Conservation (phyloP, 2,329 filamentous ascomycete genomes). For the Neofusicoccum laricinum region DNA sequence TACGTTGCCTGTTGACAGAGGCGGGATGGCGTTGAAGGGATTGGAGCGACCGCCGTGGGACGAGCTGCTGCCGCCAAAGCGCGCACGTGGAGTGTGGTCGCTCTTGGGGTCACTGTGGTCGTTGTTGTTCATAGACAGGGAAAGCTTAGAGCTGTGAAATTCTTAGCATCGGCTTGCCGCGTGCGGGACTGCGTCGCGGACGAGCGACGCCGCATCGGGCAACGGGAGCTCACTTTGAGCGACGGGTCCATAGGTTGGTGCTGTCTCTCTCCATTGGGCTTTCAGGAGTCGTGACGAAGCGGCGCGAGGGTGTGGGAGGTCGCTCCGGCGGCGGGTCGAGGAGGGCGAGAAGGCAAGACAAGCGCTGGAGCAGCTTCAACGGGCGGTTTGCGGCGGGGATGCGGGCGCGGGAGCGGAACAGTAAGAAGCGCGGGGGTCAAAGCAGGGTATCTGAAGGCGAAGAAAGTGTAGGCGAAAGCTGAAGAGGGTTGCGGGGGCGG, state of each 20-base stretch:
- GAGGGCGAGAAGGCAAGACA: background rate
- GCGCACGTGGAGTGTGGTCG: slow-evolving; percentile 60
- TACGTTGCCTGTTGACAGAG: slow-evolving; percentile 62
- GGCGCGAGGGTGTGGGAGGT: slow-evolving; percentile 1
- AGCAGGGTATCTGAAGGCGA: background rate
- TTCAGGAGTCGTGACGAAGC: background rate
- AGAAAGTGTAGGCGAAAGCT: background rate
- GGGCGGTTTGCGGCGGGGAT: background rate
- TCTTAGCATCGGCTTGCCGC: slow-evolving; percentile 18
- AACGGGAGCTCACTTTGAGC: slow-evolving; percentile 66
- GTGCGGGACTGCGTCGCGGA: slow-evolving; percentile 21
- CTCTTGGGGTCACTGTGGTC: slow-evolving; percentile 49
- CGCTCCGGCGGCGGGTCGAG: slow-evolving; percentile 4
- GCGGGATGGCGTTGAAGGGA: slow-evolving; percentile 74
- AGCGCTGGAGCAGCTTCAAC: slow-evolving; percentile 10
- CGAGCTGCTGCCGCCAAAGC: slow-evolving; percentile 69
- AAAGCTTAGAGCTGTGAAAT: slow-evolving; percentile 74
- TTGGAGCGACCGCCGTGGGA: slow-evolving; percentile 73
- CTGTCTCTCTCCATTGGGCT: slow-evolving; percentile 39
- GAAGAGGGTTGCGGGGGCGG: background rate
- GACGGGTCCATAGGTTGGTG: slow-evolving; percentile 68
- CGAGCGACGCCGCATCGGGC: slow-evolving; percentile 1
- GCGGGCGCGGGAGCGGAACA: background rate
- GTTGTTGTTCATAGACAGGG: slow-evolving; percentile 71
- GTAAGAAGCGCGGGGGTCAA: background rate